Evolutionary conservation across 2,329 filamentous ascomycete genomes (phyloP), one percentile per base, ranked within the genome.

Genomic region (Trichophyton schoenleinii): DNA sequence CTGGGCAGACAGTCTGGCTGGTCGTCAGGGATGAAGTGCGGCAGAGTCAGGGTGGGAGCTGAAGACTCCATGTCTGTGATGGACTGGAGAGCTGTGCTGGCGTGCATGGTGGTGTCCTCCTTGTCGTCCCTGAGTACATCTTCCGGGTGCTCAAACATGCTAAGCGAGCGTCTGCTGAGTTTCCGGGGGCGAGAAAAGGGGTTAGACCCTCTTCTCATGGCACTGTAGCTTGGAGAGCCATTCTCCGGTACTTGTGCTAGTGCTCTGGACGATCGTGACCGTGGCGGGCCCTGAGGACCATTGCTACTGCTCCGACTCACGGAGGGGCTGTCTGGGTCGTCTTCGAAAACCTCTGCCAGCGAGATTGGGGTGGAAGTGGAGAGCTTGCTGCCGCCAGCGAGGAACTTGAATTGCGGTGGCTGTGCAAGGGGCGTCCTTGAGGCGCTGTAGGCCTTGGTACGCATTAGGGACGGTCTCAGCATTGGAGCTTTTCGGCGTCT

Each of bases 121-220:
- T 64, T 90, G 61, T 86, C 80, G 75, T 89, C 90, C 42, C 48
- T 59, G 78, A 95, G 88, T 61, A 96, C 81, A 71, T 97, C 94
- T 66, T 84, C 88, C 2, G 91, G 88, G 72, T 88, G 85, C 77
- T 97, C 92, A 75, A 95, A 99, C 94, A 99, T 99, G 81, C 94
- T 97, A 70, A 96, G 78, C 25, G 92, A 95, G 66, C 94, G 86
- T 63, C 94, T 86, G 70, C 92, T 92, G 72, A 94, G 89, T 71
- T 95, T 95, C 66, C 91, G 84, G 52, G 88, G 88, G 64, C 90
- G 85, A 68, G 85, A 78, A 66, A 88, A 83, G 61, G 82, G 87
- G 72, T 86, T 91, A 57, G 83, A 87, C 69, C 78, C 81, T 66
- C 91, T 89, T 65, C 91, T 85, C 61, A 86, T 77, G 67, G 92